Base-by-base conservation (phyloP, 331 rosid genomes). In the Quercus lobata region DNA sequence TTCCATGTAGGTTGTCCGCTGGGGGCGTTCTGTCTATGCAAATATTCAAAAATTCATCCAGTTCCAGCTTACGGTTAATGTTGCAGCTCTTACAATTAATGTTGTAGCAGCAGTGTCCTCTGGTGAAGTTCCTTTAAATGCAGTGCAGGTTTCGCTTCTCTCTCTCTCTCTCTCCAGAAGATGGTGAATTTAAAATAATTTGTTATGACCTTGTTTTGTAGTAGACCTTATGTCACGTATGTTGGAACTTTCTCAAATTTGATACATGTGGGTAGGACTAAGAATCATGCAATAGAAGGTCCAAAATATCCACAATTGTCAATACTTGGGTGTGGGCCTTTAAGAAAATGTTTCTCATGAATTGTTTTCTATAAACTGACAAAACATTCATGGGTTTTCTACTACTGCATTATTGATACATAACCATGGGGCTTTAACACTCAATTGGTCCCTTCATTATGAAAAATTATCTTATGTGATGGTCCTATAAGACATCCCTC, bases 11-110 rank as follows among this genome's bases (percentile, higher is more conserved):
- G 99, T 96, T 88, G 99, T 96, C 71, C 94, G 98, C 57, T 96
- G 99, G 99, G 99, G 99, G 71, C 98, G 99, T 63, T 96, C 99
- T 78, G 99, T 96, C 19, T 96, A 93, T 84, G 98, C 99, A 78
- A 96, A 96, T 81, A 93, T 96, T 85, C 99, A 96, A 86, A 96
- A 96, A 81, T 96, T 96, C 83, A 96, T 96, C 83, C 99, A 96
- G 85, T 96, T 96, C 84, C 99, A 93, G 87, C 98, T 96, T 52
- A 96, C 99, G 5, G 99, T 96, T 60, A 96, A 96, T 77, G 99
- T 91, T 73, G 99, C 98, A 72, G 99, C 99, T 79, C 98, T 96
- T 79, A 88, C 91, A 54, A 96, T 96, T 60, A 96, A 96, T 88
- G 98, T 96, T 37, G 99, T 90, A 84, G 98, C 99, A 7, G 93